Conservation (phyloP, 2,329 filamentous ascomycete species). For the Talaromyces islandicus region DNA sequence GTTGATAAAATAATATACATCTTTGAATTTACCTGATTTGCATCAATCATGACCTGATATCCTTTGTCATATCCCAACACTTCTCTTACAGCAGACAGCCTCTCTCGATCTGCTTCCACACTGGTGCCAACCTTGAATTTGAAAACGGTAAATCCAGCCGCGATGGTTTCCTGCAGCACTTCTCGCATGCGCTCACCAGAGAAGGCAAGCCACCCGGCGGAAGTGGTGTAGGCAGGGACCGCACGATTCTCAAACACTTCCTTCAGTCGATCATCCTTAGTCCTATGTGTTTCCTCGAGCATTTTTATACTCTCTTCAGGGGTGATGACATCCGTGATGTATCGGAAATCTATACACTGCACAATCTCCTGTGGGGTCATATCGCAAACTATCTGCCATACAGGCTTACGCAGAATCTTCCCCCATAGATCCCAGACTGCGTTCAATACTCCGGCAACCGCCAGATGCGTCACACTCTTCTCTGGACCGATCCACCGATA, state of each 20-base stretch:
- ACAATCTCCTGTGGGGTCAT: slow-evolving; percentile 87
- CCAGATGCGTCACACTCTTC: slow-evolving; percentile 88
- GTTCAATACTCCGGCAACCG: slow-evolving; percentile 80
- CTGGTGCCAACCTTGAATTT: slow-evolving; percentile 82
- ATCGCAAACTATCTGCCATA: slow-evolving; percentile 83
- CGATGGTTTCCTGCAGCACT: slow-evolving; percentile 67
- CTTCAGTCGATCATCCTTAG: slow-evolving; percentile 63
- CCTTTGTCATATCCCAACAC: slow-evolving; percentile 76
- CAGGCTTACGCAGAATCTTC: slow-evolving; percentile 75
- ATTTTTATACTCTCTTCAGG: slow-evolving; percentile 73
- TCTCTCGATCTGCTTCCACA: slow-evolving; percentile 63
- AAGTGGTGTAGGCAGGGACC: slow-evolving; percentile 85
- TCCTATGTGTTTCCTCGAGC: slow-evolving; percentile 57
- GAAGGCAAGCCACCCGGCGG: slow-evolving; percentile 87
- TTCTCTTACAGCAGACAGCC: slow-evolving; percentile 67
- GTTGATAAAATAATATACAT: not conserved
- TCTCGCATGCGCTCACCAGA: slow-evolving; percentile 77
- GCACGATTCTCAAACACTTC: slow-evolving; percentile 68
- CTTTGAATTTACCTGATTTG: slow-evolving; percentile 61
- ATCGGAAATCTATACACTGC: slow-evolving; percentile 82
- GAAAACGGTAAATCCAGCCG: slow-evolving; percentile 74
- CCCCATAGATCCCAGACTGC: slow-evolving; percentile 93
- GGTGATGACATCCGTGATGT: slow-evolving; percentile 86
- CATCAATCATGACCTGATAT: slow-evolving; percentile 85
- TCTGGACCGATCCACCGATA: slow-evolving; percentile 91